Conservation (phyloP, 768 basidiomycete species). For the Auricularia sp. region DNA sequence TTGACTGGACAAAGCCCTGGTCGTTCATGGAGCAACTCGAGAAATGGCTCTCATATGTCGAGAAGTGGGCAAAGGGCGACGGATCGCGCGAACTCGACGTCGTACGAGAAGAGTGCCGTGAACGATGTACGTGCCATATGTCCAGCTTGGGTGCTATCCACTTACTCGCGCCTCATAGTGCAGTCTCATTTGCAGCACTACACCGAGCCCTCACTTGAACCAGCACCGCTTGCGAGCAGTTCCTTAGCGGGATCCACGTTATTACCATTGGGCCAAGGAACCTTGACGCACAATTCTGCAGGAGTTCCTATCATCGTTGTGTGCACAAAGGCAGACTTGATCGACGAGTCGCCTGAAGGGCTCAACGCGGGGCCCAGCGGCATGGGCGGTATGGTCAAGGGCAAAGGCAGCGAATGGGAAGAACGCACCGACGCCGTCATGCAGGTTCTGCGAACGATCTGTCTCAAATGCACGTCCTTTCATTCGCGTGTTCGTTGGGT, state of each 20-base stretch:
- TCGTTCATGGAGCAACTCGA: conserved; percentile 79
- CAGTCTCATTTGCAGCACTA: conserved; percentile 88
- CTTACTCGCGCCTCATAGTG: conserved; percentile 37
- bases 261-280: conserved; percentile 76
- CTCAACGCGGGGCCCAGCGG: conserved; percentile 63
- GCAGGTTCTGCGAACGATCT: conserved; percentile 89
- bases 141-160: background rate
- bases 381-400: conserved; percentile 86
- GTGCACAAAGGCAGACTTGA: conserved; percentile 88
- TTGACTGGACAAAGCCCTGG: conserved; percentile 96
- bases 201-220: conserved; percentile 53
- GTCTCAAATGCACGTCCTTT: conserved; percentile 69
- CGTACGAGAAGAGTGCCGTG: conserved; percentile 67
- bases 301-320: conserved; percentile 84
- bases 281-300: conserved; percentile 74
- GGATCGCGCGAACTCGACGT: conserved; percentile 63
- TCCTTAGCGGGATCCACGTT: conserved; percentile 57
- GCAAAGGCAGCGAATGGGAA: conserved; percentile 89
- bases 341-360: conserved; percentile 71
- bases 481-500: background rate
- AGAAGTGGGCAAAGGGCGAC: conserved; percentile 68
- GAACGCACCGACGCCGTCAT: conserved; percentile 91
- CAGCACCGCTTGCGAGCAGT: conserved; percentile 36
- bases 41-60: conserved; percentile 80
- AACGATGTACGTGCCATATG: conserved; percentile 52